Base-by-base conservation (phyloP, 1,139 yeast genomes). In the Debaryomyces singareniensis region DNA sequence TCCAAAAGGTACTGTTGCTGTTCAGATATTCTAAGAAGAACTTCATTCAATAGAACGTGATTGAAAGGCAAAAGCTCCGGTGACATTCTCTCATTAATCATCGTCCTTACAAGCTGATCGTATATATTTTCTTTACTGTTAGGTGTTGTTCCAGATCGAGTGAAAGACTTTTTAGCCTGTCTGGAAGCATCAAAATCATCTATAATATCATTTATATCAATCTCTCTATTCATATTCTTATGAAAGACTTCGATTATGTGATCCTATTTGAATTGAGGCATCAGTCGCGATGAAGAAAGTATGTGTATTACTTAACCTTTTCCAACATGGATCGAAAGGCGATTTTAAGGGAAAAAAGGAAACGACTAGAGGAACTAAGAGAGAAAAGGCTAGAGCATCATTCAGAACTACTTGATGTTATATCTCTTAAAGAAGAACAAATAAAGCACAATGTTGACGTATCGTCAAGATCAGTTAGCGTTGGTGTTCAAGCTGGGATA, bases 11-110 rank as follows among this genome's bases (percentile, higher is more conserved):
- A 71, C 43, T 82, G 94, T 36, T 83, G 76, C 53, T 87, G 95
- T 26, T 61, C 58, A 27, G 84, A 70, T 16, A 87, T 63, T 39
- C 82, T 65, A 1, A 53, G 55, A 37, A 86, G 55, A 12, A 83
- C 68, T 25, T 77, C 56, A 5, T 68, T 69, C 47, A 91, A 51
- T 21, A 87, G 58, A 2, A 55, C 61, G 15, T 68, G 69, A 37
- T 85, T 77, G 48, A 81, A 89, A 0, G 81, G 84, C 22, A 89
- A 60, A 10, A 91, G 53, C 35, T 84, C 95, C 0, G 96, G 96
- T 0, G 93, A 68, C 70, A 77, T 76, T 34, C 96, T 65, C 51
- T 91, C 98, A 33, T 81, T 74, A 24, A 83, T 56, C 96, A 95
- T 89, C 2, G 78, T 75, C 22, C 65, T 68, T n/a, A 73, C 64